phyloP scores from a whole-genome alignment of 306 rosid genomes.

The Hippophae tibetana region DNA sequence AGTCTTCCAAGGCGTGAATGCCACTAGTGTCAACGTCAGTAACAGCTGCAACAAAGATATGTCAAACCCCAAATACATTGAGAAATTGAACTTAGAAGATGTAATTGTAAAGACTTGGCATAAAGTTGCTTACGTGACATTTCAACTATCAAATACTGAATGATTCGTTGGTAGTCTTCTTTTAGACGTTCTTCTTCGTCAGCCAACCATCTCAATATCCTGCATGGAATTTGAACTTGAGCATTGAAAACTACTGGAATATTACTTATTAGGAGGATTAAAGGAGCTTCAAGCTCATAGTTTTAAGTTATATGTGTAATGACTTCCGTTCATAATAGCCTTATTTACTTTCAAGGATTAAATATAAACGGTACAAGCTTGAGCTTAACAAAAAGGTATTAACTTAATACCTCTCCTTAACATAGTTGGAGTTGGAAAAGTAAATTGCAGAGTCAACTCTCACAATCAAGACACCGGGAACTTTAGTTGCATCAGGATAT shows the following conservation, averaged over 20 bases:
- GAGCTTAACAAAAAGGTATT: slow-evolving; percentile 14
- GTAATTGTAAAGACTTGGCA: not conserved
- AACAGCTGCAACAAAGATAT: slow-evolving; percentile 47
- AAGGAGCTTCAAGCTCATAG: not conserved
- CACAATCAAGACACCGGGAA: slow-evolving; percentile 69
- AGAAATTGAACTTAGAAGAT: not conserved
- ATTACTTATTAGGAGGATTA: not conserved
- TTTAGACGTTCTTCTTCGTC: slow-evolving; percentile 65
- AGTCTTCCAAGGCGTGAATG: slow-evolving; percentile 86
- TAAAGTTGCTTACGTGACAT: slow-evolving; percentile 69
- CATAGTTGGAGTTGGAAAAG: slow-evolving; percentile 89
- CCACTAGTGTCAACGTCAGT: slow-evolving; percentile 95
- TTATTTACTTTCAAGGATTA: not conserved
- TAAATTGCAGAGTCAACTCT: slow-evolving; percentile 92
- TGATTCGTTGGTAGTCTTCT: slow-evolving; percentile 37
- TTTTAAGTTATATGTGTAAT: not conserved
- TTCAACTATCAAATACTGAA: slow-evolving; percentile 74
- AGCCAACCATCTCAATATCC: slow-evolving; percentile 73
- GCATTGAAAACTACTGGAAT: not conserved
- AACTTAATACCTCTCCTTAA: slow-evolving; percentile 63
- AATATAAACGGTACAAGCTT: slow-evolving; percentile 1
- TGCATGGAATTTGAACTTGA: slow-evolving; percentile 28
- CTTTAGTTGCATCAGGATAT: slow-evolving; percentile 74
- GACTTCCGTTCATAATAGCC: not conserved
- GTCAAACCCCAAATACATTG: not conserved